Evolutionary conservation across 1,284 basidiomycete species (phyloP).

Genomic region (Heliocybe sulcata): DNA sequence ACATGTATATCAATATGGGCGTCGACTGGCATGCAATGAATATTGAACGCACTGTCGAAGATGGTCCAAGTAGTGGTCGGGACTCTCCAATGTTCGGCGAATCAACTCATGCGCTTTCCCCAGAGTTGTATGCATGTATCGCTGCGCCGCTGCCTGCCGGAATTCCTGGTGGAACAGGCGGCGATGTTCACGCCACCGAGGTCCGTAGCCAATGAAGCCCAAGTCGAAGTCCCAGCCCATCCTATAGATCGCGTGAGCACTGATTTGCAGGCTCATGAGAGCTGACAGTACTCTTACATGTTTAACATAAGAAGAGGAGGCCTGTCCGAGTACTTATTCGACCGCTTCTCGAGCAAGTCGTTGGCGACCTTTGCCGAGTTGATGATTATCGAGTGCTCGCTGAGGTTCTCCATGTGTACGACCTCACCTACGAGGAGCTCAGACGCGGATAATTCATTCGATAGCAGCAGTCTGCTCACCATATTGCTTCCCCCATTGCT

Average conservation of each 20-base stretch:
- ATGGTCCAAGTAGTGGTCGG: background rate
- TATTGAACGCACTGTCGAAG: background rate
- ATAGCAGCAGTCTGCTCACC: background rate
- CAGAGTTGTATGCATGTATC: background rate
- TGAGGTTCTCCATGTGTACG: constrained; percentile 14
- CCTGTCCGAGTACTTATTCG: constrained; percentile 17
- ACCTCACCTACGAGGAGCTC: constrained; percentile 6
- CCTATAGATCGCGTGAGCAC: background rate
- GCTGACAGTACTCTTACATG: background rate
- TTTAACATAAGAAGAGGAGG: background rate
- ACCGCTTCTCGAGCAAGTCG: constrained; percentile 16
- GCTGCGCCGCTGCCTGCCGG: no score
- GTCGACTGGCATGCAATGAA: background rate
- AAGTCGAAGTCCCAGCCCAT: constrained; percentile 2
- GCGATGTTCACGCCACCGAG: background rate
- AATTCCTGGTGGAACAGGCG: background rate
- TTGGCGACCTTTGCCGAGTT: constrained; percentile 16
- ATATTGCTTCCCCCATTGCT: background rate
- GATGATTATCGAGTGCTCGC: constrained; percentile 13
- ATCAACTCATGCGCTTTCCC: background rate
- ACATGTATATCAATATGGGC: background rate
- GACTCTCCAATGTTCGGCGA: background rate
- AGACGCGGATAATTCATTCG: no score
- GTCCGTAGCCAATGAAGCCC: background rate
- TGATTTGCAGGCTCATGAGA: no score